Evolutionary conservation across 345 rosid species (phyloP), one percentile per base, ranked within the genome.

Genomic region (Cardamine resedifolia): DNA sequence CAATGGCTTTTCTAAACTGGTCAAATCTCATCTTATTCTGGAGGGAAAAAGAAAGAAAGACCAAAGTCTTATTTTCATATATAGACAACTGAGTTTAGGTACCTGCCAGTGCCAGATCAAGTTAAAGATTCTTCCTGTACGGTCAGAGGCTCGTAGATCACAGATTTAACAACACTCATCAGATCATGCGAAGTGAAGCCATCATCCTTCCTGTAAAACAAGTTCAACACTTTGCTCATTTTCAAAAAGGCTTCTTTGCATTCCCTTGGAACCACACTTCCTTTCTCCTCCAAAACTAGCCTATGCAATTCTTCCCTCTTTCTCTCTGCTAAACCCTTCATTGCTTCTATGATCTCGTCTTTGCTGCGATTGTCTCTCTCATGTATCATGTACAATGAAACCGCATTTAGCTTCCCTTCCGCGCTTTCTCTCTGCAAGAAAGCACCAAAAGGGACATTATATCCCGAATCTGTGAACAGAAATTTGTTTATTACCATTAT

Each of bases 191-290:
- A 81, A 10, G 86, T 85, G 83, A 91, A 91, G 9, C 94, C 99
- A 64, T 91, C 98, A 65, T 80, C 87, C 51, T 90, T 83, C 70
- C 69, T 62, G 85, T 91, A 91, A 76, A 95, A 88, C 4, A 86
- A 21, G 77, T 90, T 83, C 77, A 91, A 55, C 60, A 87, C 86
- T 59, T 83, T 85, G 76, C 81, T 78, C 98, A 90, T 90, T 12
- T 90, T 90, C 91, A 94, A 85, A 53, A 90, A 87, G 44, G 80
- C 77, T 36, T 90, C 90, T 82, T 78, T 90, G 86, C 96, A 88
- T 36, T 87, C 77, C 73, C 90, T 83, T 23, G 96, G 93, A 41
- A 95, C 78, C 0, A 31, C 44, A 73, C 86, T 84, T 10, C 65
- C 86, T 16, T 70, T 78, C 71, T 82, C 92, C 75, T 62, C 81